phyloP scores from a whole-genome alignment of 2,329 filamentous ascomycete genomes.

The Ascomycota sp. region DNA sequence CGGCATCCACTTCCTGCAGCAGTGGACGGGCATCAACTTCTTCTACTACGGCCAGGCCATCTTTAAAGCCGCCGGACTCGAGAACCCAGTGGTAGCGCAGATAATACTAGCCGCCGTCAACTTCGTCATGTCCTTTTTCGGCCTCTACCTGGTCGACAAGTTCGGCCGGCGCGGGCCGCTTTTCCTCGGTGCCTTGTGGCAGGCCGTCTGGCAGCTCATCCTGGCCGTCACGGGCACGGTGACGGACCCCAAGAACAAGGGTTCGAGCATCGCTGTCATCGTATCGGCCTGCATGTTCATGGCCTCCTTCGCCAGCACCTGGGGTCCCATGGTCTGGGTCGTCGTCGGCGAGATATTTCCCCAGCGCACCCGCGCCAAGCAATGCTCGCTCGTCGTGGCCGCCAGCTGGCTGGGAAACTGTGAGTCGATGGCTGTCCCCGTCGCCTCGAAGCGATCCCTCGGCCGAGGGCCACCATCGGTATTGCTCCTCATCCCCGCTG shows the following conservation, averaged over 20 bases:
- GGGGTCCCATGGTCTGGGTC: conserved; percentile 51
- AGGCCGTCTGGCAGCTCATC: conserved; percentile 42
- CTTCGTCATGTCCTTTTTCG: conserved; percentile 43
- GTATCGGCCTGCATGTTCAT: conserved; percentile 58
- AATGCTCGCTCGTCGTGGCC: conserved; percentile 29
- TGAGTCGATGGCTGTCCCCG: too few relatives aligned
- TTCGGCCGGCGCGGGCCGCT: conserved; percentile 49
- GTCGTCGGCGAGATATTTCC: conserved; percentile 48
- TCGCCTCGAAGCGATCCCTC: too few relatives aligned
- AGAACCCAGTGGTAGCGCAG: conserved; percentile 44
- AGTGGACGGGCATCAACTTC: too few relatives aligned
- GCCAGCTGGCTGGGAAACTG: too few relatives aligned
- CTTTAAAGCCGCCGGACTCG: conserved; percentile 44
- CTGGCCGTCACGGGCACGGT: conserved; percentile 39
- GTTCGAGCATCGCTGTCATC: conserved; percentile 43
- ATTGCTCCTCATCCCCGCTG: too few relatives aligned
- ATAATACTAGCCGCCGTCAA: conserved; percentile 51
- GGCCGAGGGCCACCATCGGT: too few relatives aligned
- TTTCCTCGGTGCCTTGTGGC: conserved; percentile 46
- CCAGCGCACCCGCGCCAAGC: conserved; percentile 31
- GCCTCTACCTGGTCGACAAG: conserved; percentile 47
- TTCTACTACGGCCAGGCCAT: conserved; percentile 48
- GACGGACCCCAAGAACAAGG: conserved; percentile 21
- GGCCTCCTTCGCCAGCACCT: conserved; percentile 46
- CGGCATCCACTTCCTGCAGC: too few relatives aligned